Base-by-base conservation (phyloP, 805 yeast genomes). In the Pichia cephalocereana region DNA sequence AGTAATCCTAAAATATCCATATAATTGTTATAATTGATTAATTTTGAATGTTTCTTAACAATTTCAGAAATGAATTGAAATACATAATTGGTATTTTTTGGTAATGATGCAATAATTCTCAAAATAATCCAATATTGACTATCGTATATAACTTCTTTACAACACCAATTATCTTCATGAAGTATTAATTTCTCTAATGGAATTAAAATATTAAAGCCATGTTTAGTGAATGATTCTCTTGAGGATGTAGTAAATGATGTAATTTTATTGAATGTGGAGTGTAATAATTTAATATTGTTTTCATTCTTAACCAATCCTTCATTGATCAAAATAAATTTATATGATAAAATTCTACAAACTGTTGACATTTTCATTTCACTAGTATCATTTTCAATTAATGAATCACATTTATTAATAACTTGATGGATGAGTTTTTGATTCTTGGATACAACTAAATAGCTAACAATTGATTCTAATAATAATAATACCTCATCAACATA, bases 1-100 rank as follows among this genome's bases (percentile, higher is more conserved):
- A 86, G 63, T 10, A 85, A 64, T 0, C 91, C 93, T 37, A 86
- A 68, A 11, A 85, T 63, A 54, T 78, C 73, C 76, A 84, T 76
- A 55, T 77, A 84, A 55, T 82, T 84, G 1, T 63, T 60, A 8
- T 70, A 67, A 17, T 68, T 70, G 32, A 82, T 67, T 11, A 69
- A 65, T 2, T 59, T 54, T 0, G 72, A 56, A 45, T 55, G 44
- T 36, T 58, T 46, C 18, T 60, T 59, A 31, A 75, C 54, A 6
- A 79, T 56, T 2, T 64, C 58, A 38, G 72, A 74, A 43, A 79
- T 64, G 54, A 79, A 80, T 15, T 59, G 60, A 48, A 76, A 75
- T 11, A 84, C 71, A 2, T 61, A 63, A 2, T 54, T 54, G 0
- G 80, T 71, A 51, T 64, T 66, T 5, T 62, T 60, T 18, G 74